phyloP scores from a whole-genome alignment of 2,329 filamentous ascomycete genomes.

The Atkinsonella hypoxylon region DNA sequence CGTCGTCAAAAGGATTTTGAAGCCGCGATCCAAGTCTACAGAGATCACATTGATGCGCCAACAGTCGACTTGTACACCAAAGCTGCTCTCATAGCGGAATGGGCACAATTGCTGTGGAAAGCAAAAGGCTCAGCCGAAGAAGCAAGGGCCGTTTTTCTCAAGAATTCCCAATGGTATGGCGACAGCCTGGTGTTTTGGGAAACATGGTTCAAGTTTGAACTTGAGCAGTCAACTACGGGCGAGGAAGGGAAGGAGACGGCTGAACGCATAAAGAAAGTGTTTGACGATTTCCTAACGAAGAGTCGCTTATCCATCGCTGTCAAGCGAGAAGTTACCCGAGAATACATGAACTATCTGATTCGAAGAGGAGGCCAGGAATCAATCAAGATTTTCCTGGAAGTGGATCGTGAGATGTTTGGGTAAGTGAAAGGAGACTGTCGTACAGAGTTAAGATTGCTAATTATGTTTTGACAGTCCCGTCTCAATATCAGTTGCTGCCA shows the following conservation, averaged over 20 bases:
- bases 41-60: slow-evolving; percentile 63
- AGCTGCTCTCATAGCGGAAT: slow-evolving; percentile 76
- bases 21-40: slow-evolving; percentile 72
- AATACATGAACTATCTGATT: slow-evolving; percentile 75
- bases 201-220: slow-evolving; percentile 79
- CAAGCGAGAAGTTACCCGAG: slow-evolving; percentile 63
- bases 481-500: slow-evolving; percentile 11
- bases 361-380: slow-evolving; percentile 71
- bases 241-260: slow-evolving; percentile 54
- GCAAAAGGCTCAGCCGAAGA: slow-evolving; percentile 69
- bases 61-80: slow-evolving; percentile 68
- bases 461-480: slow-evolving; percentile 10
- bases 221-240: slow-evolving; percentile 62
- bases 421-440: slow-evolving; percentile 25
- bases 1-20: slow-evolving; percentile 75
- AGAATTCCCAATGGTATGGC: slow-evolving; percentile 72
- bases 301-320: slow-evolving; percentile 55
- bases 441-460: slow-evolving; percentile 1
- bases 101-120: slow-evolving; percentile 80
- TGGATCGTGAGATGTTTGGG: slow-evolving; percentile 86
- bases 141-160: slow-evolving; percentile 70
- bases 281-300: slow-evolving; percentile 61
- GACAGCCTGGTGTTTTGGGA: slow-evolving; percentile 86
- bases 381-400: slow-evolving; percentile 71
- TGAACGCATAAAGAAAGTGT: slow-evolving; percentile 67